Evolutionary conservation across 108 stramenopile species (phyloP).

Genomic region (Phaeodactylum tricornutum): DNA sequence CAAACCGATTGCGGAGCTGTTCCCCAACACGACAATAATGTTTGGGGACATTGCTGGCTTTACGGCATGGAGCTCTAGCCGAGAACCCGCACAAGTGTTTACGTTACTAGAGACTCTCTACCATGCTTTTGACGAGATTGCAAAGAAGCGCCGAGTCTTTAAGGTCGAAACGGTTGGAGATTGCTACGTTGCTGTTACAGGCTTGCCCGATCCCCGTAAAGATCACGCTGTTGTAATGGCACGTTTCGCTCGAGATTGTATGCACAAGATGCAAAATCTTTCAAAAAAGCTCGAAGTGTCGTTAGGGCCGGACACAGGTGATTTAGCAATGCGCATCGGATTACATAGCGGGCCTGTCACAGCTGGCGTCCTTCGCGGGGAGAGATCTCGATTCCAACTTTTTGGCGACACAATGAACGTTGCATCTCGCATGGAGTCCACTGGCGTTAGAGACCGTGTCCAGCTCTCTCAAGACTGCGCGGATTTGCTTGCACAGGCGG

Average conservation of each 20-base stretch:
- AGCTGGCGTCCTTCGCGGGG: slow-evolving; percentile 46
- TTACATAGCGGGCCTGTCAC: slow-evolving; percentile 43
- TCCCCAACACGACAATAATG: slow-evolving; percentile 6
- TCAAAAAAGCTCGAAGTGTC: slow-evolving; percentile 18
- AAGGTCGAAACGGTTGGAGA: slow-evolving; percentile 30
- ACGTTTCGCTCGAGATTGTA: slow-evolving; percentile 29
- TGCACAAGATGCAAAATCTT: slow-evolving; percentile 32
- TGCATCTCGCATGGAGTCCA: slow-evolving; percentile 48
- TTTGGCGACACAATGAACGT: slow-evolving; percentile 59
- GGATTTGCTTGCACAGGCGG: slow-evolving; percentile 15
- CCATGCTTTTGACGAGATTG: slow-evolving; percentile 21
- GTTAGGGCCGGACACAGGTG: slow-evolving; percentile 33
- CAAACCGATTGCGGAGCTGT: slow-evolving; percentile 7
- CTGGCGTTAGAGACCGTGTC: slow-evolving; percentile 14
- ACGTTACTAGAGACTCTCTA: slow-evolving; percentile 24
- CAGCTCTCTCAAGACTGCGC: slow-evolving; percentile 40
- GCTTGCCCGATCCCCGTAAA: slow-evolving; percentile 42
- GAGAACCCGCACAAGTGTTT: slow-evolving; percentile 24
- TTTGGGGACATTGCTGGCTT: slow-evolving; percentile 7
- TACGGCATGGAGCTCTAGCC: slow-evolving; percentile 9
- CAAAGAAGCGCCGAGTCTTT: slow-evolving; percentile 12
- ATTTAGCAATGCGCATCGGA: slow-evolving; percentile 43
- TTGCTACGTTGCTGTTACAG: slow-evolving; percentile 54
- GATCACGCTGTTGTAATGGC: slow-evolving; percentile 39
- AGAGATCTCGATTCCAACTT: slow-evolving; percentile 39